A percentile compares a stretch with the other conserved stretches of the same genome.
These are phyloP conservation scores for Obba rivulosa DNA, from an alignment of 768 basidiomycete species.

Conservation along the genomic window DNA sequence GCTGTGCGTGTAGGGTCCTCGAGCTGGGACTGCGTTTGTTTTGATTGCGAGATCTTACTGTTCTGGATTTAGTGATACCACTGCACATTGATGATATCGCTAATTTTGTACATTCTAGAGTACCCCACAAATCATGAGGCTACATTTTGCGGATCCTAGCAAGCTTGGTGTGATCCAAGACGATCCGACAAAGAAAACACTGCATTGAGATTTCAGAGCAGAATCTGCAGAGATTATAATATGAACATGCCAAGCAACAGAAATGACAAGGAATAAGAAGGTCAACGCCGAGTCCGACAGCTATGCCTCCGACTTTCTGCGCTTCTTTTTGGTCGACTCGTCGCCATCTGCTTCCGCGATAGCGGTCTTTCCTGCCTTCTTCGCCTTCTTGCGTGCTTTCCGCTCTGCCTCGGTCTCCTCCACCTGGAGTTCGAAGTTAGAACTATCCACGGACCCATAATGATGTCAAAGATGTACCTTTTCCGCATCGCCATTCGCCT, in stretches of 20 bases:
- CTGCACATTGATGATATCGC: no score
- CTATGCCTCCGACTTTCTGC: slow-evolving; percentile 31
- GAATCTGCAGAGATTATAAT: no score
- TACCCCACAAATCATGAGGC: no score
- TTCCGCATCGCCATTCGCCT: slow-evolving; percentile 40
- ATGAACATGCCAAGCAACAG: background rate
- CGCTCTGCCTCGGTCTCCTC: slow-evolving; percentile 81
- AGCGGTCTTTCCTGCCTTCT: slow-evolving; percentile 71
- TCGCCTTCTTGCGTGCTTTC: slow-evolving; percentile 73
- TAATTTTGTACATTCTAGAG: no score
- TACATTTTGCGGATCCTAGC: no score
- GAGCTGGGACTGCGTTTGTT: no score
- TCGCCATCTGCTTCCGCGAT: slow-evolving; percentile 40
- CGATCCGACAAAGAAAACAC: no score
- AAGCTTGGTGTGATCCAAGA: no score
- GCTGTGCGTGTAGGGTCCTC: no score
- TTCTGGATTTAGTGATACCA: no score
- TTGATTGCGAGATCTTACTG: no score
- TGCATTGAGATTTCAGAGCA: no score
- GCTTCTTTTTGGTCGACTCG: slow-evolving; percentile 57
- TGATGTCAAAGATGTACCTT: slow-evolving; percentile 17
- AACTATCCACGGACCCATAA: background rate
- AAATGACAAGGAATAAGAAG: slow-evolving; percentile 1
- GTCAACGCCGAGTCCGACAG: background rate
- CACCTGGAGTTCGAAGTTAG: background rate